Base-by-base conservation (phyloP, 257 asterid genomes). In the Avicennia marina region DNA sequence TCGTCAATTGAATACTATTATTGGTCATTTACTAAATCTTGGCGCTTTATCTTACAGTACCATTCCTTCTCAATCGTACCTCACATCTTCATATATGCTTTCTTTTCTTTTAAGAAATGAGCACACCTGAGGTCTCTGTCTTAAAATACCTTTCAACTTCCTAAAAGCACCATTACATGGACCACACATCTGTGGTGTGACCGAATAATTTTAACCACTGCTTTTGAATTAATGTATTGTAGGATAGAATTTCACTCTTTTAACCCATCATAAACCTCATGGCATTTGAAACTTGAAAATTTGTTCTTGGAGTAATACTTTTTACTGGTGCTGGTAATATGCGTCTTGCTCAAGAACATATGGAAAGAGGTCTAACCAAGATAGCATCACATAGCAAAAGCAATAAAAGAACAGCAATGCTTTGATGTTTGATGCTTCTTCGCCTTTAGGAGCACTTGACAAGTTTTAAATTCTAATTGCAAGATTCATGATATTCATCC, bases 401-500 rank as follows among this genome's bases (percentile, higher is more conserved):
- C 61, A 56, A 24, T 22, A 36, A 40, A 53, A 48, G 57, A 60
- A 53, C 41, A 24, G 6, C 11, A 17, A 50, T 42, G 52, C 8
- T 57, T 36, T n/a, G 55, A 44, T 58, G 32, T 46, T 53, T 51
- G 38, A 25, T 45, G 18, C 43, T 27, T 40, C 38, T 47, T 62
- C 58, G 59, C 42, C 39, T 42, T 59, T 62, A 65, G 24, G 52
- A 63, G 54, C 62, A 56, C 53, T 51, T 53, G 56, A 45, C 57
- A 33, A 66, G 64, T 51, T 56, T 54, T 38, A 47, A 29, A 43
- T 42, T 53, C 48, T 60, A 49, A 52, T 26, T 53, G 42, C 44
- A 42, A 32, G 15, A 7, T 53, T 57, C 53, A 49, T 53, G 60
- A 58, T 56, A 29, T 58, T 34, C 60, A 24, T 60, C 41, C 53